A percentile compares a stretch with the other conserved stretches of the same genome.
Conservation (phyloP, 73 alveolate genomes). For the Paramecium sexaurelia region DNA sequence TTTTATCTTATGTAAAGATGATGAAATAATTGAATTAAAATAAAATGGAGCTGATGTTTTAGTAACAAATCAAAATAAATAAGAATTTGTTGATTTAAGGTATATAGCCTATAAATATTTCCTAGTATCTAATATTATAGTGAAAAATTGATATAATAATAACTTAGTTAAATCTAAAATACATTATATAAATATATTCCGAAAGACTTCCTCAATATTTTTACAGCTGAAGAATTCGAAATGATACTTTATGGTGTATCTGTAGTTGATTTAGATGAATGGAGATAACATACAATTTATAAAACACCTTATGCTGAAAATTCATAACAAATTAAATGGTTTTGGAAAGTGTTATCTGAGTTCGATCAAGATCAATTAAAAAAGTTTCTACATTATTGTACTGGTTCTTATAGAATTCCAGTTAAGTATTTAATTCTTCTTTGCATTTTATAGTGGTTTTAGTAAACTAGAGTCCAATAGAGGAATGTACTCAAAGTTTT, state of each 20-base stretch:
- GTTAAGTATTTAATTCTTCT: background rate
- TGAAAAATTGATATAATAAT: background rate
- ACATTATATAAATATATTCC: conserved; percentile 87
- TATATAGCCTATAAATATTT: background rate
- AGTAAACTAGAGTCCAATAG: conserved; percentile 84
- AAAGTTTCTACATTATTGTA: conserved; percentile 89
- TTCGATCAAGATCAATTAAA: conserved; percentile 85
- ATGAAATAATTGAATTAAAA: conserved; percentile 43
- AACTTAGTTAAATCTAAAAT: conserved; percentile 63
- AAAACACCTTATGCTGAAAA: conserved; percentile 76
- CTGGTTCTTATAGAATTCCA: conserved; percentile 96
- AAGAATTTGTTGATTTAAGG: conserved; percentile 47
- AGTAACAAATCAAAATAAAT: background rate
- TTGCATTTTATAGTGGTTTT: conserved; percentile 61
- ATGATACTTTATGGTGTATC: conserved; percentile 91
- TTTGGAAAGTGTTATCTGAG: conserved; percentile 88
- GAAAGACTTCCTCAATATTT: conserved; percentile 72
- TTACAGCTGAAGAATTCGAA: conserved; percentile 89
- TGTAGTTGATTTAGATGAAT: conserved; percentile 87
- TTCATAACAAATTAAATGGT: conserved; percentile 76
- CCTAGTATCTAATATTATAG: conserved; percentile 20
- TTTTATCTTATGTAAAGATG: conserved; percentile 39
- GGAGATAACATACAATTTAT: conserved; percentile 89
- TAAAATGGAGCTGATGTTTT: conserved; percentile 29
- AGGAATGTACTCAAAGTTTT: conserved; percentile 90